Percentiles rank a stretch among this genome's conserved stretches.
phyloP scores from a whole-genome alignment of 441 rosid species.

The Capsella rubella region DNA sequence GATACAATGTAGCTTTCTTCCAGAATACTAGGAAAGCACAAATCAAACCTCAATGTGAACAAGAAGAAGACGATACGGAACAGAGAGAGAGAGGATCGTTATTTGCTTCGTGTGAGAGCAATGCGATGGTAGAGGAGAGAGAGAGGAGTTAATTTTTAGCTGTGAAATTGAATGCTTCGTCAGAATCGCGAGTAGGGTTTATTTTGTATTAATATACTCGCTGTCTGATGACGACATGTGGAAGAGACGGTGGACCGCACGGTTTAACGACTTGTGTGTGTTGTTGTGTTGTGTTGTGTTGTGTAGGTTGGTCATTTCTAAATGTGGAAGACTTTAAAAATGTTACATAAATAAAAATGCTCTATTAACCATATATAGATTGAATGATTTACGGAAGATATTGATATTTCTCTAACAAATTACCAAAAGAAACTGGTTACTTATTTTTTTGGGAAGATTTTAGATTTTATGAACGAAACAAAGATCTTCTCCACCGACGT shows the following conservation, averaged over 20 bases:
- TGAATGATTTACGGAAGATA: neutral
- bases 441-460: neutral
- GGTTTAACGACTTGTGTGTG: slow-evolving; percentile 35
- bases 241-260: slow-evolving; percentile 39
- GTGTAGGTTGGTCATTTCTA: slow-evolving; percentile 36
- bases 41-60: slow-evolving; percentile 22
- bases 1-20: neutral
- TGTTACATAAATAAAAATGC: neutral
- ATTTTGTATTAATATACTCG: slow-evolving; percentile 13
- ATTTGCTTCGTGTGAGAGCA: slow-evolving; percentile 62
- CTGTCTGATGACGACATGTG: slow-evolving; percentile 35
- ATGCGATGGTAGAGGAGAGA: slow-evolving; percentile 40
- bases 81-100: slow-evolving; percentile 47
- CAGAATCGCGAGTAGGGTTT: slow-evolving; percentile 40
- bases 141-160: neutral
- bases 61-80: slow-evolving; percentile 14
- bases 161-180: slow-evolving; percentile 39
- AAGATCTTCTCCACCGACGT: slow-evolving; percentile 43
- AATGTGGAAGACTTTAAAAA: neutral
- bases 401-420: no score
- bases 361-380: neutral
- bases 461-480: slow-evolving; percentile 11
- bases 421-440: neutral
- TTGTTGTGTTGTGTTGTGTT: no score
- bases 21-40: neutral